These are phyloP conservation scores for Lactifluus rugatus DNA, from an alignment of 768 basidiomycete species.

Conservation along the genomic window DNA sequence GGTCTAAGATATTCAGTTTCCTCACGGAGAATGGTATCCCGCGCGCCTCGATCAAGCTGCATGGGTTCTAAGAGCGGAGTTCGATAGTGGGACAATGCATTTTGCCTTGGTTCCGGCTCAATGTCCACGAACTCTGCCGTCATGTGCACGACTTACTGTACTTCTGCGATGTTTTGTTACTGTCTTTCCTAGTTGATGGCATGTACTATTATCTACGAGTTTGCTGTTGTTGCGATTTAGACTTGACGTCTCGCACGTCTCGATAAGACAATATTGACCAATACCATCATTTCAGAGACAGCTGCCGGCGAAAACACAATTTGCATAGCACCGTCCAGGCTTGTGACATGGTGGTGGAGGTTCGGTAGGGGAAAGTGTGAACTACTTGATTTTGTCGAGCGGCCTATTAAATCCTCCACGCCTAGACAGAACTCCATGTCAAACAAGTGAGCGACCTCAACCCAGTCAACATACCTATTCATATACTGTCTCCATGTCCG, in stretches of 20 bases:
- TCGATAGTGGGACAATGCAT: neutral
- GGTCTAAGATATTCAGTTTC: conserved; percentile 82
- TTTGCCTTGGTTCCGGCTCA: conserved; percentile 7
- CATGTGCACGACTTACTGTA: conserved; percentile 14
- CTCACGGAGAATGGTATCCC: conserved; percentile 75
- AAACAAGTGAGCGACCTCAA: conserved; percentile 8
- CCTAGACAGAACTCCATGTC: conserved; percentile 27
- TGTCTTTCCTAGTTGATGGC: conserved; percentile 3
- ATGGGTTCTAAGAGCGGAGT: conserved; percentile 58
- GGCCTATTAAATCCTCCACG: conserved; percentile 89
- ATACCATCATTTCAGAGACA: neutral
- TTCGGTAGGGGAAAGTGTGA: neutral
- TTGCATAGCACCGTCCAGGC: no score
- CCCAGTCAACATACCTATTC: conserved; percentile 55
- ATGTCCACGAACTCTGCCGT: conserved; percentile 1
- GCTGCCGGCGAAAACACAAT: no score
- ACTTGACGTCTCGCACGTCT: neutral
- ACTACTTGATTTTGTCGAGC: conserved; percentile 86
- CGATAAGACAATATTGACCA: neutral
- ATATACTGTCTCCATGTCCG: conserved; percentile 97
- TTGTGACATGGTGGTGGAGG: no score
- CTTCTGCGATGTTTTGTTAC: conserved; percentile 14
- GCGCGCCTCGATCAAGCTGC: conserved; percentile 71
- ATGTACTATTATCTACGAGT: conserved; percentile 15
- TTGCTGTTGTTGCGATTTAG: conserved; percentile 14